phyloP scores from a whole-genome alignment of 345 rosid species.

The Salix suchowensis region DNA sequence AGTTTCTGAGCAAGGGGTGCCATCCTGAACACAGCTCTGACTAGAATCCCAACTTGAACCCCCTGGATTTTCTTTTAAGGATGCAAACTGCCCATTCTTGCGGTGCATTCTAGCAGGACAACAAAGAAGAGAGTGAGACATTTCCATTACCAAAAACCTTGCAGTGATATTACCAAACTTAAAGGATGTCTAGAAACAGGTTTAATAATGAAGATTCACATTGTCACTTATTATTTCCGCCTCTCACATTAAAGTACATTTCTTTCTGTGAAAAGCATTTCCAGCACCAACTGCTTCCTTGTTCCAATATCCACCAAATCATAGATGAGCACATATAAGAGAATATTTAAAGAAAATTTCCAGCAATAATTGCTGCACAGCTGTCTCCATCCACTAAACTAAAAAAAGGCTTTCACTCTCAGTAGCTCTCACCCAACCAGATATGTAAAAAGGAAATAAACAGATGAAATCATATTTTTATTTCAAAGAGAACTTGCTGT shows the following conservation, averaged over 20 bases:
- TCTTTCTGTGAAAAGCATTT: background rate
- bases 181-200: background rate
- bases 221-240: background rate
- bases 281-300: background rate
- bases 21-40: conserved; percentile 47
- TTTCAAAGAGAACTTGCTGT: background rate
- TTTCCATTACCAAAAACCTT: background rate
- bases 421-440: background rate
- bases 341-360: background rate
- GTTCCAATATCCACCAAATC: background rate
- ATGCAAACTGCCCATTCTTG: conserved; percentile 73
- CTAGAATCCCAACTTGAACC: conserved; percentile 51
- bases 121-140: conserved; percentile 9
- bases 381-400: background rate
- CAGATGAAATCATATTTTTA: too few species aligned
- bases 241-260: background rate
- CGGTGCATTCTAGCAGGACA: conserved; percentile 57
- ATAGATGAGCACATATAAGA: background rate
- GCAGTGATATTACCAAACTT: background rate
- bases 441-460: background rate
- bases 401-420: background rate
- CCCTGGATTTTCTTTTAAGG: conserved; percentile 46
- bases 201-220: background rate
- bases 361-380: background rate
- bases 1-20: conserved; percentile 40